Base-by-base conservation (phyloP, 2,329 filamentous ascomycete species). In the Nemania sp. region DNA sequence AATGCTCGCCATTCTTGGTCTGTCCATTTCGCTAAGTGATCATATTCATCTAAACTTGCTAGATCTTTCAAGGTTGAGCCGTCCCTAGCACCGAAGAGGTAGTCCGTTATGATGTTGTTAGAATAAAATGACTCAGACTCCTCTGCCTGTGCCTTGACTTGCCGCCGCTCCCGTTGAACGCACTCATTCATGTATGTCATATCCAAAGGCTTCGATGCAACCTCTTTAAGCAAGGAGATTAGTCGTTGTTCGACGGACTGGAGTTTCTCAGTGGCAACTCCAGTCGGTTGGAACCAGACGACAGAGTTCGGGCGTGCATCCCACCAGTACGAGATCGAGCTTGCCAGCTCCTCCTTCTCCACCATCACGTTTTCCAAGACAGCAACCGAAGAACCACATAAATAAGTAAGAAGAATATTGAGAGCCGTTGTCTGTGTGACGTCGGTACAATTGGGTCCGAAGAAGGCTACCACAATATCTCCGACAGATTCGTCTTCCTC, bases 401-500 rank as follows among this genome's bases (percentile, higher is more conserved):
- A 88, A 76, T 98, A 99, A 1, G 91, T 90, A 45, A 97, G 85
- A 2, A 97, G 82, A 58, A 97, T 88, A 70, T 92, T 92, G 3
- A 98, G 82, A 1, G 94, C 96, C 15, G 90, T 90, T 11, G 88
- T 87, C 47, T 87, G 83, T 26, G 92, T 78, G 2, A 87, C 79
- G 73, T 98, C 90, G 61, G 88, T 92, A 79, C 92, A 94, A 73
- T 91, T 86, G 0, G 96, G 96, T 0, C 96, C 96, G 63, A 98
- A 89, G 81, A 97, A 97, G 1, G 88, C 92, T 22, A 98, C 89
- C 56, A 93, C 83, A 57, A 98, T 89, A 77, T 98, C 95, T 43
- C 96, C 96, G 64, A 90, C 92, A 0, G 93, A 95, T 78, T 99
- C 96, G 73, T 99, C 96, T 75, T 98, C 95, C 78, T 99, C 96